phyloP scores from a whole-genome alignment of 352 stramenopile genomes.

The Stramenopiles sp. region DNA sequence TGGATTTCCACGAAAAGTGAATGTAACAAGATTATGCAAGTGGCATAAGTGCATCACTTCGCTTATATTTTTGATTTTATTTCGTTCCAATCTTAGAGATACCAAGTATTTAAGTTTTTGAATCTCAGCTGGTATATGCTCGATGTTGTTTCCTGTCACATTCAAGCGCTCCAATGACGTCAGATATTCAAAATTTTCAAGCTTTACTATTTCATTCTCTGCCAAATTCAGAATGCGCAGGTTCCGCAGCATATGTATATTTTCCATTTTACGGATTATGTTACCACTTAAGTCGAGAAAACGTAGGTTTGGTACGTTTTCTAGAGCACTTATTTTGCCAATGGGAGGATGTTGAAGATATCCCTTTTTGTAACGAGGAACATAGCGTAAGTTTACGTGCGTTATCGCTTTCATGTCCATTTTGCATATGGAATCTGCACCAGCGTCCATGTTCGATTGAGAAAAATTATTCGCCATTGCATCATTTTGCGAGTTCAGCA shows the following conservation, averaged over 20 bases:
- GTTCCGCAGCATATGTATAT: not conserved
- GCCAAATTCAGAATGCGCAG: not conserved
- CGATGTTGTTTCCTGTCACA: not conserved
- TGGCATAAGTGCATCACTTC: not conserved
- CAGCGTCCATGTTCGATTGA: no score
- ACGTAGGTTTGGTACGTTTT: not conserved
- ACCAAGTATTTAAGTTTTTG: not conserved
- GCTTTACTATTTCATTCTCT: not conserved
- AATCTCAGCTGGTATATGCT: not conserved
- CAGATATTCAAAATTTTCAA: not conserved
- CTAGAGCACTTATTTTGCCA: not conserved
- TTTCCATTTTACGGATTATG: not conserved
- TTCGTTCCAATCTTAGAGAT: not conserved
- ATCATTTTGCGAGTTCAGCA: no score
- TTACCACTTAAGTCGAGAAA: not conserved
- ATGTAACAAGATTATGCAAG: not conserved
- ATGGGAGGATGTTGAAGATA: no score
- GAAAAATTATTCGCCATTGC: no score
- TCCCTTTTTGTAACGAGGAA: no score
- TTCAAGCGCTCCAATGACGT: not conserved
- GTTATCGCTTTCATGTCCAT: no score
- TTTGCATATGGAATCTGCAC: no score
- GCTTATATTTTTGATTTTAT: slow-evolving; percentile 2
- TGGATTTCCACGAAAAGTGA: not conserved
- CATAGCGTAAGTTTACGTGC: no score